Conservation (phyloP, 148 eudicot genomes). For the Silene uniflora region DNA sequence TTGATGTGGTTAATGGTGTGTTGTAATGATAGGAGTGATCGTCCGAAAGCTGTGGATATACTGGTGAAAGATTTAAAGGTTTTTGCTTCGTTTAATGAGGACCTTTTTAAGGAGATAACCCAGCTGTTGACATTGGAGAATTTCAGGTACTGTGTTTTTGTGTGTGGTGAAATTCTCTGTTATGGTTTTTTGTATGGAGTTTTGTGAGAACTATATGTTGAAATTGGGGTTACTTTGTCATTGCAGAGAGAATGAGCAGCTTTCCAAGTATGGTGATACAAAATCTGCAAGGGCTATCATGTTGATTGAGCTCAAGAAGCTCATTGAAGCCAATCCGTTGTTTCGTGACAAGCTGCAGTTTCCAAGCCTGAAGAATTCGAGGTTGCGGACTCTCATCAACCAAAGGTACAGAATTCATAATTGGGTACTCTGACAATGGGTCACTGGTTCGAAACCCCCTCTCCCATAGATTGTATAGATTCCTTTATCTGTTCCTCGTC, state of each 20-base stretch:
- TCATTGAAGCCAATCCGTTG: constrained; percentile 79
- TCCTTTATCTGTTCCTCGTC: background rate
- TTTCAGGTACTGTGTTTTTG: constrained; percentile 44
- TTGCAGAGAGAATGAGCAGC: constrained; percentile 64
- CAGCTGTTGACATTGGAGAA: constrained; percentile 62
- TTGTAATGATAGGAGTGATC: constrained; percentile 47
- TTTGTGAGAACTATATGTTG: background rate
- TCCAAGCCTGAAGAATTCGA: constrained; percentile 64
- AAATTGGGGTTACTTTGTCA: constrained; percentile 2
- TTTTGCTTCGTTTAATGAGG: constrained; percentile 58
- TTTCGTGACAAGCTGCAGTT: constrained; percentile 69
- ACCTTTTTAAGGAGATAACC: constrained; percentile 69
- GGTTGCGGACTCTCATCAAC: constrained; percentile 66
- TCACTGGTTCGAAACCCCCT: no score
- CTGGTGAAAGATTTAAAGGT: constrained; percentile 77
- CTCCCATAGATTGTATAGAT: no score
- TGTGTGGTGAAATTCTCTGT: background rate
- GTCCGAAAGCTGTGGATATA: constrained; percentile 63
- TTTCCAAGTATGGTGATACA: constrained; percentile 72
- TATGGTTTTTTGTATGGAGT: background rate
- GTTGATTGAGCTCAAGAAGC: constrained; percentile 64
- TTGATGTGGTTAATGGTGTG: constrained; percentile 21
- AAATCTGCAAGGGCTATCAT: constrained; percentile 64
- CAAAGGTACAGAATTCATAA: constrained; percentile 47
- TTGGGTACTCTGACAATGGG: no score